Conservation (phyloP, 345 rosid genomes). For the Corchorus olitorius region DNA sequence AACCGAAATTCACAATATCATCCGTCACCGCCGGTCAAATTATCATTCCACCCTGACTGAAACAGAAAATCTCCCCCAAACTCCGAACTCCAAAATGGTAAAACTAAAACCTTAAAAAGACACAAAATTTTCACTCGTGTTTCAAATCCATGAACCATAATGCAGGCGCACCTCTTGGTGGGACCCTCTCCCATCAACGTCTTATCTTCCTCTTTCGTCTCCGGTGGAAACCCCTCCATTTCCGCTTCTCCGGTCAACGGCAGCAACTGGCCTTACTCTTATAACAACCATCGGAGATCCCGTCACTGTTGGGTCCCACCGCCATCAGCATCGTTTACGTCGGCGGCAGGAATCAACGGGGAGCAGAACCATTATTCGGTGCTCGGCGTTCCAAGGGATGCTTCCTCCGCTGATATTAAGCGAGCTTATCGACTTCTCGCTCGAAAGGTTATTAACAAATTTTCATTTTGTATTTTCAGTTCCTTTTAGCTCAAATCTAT, state of each 20-base stretch:
- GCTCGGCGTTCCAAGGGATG: conserved; percentile 59
- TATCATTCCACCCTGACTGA: background rate
- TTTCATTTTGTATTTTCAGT: background rate
- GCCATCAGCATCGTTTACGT: conserved; percentile 38
- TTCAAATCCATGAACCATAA: conserved; percentile 39
- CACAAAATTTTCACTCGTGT: background rate
- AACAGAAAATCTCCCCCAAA: background rate
- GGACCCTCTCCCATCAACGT: conserved; percentile 62
- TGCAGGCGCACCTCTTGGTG: conserved; percentile 73
- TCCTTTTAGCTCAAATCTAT: background rate
- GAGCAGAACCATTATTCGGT: conserved; percentile 72
- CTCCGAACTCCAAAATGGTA: background rate
- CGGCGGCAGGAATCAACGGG: conserved; percentile 41
- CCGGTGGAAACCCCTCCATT: conserved; percentile 18
- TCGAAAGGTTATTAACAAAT: conserved; percentile 54
- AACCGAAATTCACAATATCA: background rate
- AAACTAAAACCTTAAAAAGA: too few species aligned
- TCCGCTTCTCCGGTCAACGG: conserved; percentile 18
- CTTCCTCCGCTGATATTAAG: conserved; percentile 68
- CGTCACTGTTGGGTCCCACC: conserved; percentile 36
- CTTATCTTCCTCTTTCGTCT: conserved; percentile 35
- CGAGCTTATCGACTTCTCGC: conserved; percentile 88
- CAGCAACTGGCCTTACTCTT: conserved; percentile 20
- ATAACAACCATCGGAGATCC: conserved; percentile 15
- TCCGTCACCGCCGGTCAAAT: background rate